Evolutionary conservation across 179 eudicot genomes (phyloP).

Genomic region (Beta macrorhiza): DNA sequence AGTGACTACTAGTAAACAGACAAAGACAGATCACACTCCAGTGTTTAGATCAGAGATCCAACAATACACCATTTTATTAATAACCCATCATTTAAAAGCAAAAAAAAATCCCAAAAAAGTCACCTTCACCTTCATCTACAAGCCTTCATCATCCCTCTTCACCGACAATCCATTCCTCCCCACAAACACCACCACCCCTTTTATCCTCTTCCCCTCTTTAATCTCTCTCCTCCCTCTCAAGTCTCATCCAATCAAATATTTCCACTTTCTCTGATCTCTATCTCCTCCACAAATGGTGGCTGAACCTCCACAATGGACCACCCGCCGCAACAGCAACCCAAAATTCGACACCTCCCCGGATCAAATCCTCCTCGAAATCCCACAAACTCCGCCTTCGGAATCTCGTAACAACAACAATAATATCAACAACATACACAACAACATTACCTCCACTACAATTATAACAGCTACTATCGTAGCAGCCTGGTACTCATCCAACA

Average conservation of each 20-base stretch:
- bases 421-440: not conserved
- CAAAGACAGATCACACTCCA: slow-evolving; percentile 9
- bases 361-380: slow-evolving; percentile 43
- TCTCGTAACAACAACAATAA: slow-evolving; percentile 25
- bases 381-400: slow-evolving; percentile 41
- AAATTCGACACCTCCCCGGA: slow-evolving; percentile 42
- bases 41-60: slow-evolving; percentile 1
- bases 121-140: not conserved
- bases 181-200: not conserved
- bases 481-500: slow-evolving; percentile 83
- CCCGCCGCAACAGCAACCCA: slow-evolving; percentile 83
- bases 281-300: slow-evolving; percentile 25
- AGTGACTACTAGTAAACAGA: not conserved
- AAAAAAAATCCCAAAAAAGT: not conserved
- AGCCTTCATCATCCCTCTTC: not conserved
- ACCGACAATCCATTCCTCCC: slow-evolving; percentile 7
- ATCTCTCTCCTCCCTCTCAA: too few relatives aligned
- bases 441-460: slow-evolving; percentile 20
- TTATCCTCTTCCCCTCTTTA: not conserved
- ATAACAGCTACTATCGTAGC: slow-evolving; percentile 53
- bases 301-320: slow-evolving; percentile 69
- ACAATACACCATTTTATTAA: not conserved
- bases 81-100: too few relatives aligned
- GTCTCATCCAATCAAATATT: slow-evolving; percentile 1
- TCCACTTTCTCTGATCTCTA: not conserved